phyloP scores from a whole-genome alignment of 2,329 filamentous ascomycete genomes.

The Diaporthe citriasiana region DNA sequence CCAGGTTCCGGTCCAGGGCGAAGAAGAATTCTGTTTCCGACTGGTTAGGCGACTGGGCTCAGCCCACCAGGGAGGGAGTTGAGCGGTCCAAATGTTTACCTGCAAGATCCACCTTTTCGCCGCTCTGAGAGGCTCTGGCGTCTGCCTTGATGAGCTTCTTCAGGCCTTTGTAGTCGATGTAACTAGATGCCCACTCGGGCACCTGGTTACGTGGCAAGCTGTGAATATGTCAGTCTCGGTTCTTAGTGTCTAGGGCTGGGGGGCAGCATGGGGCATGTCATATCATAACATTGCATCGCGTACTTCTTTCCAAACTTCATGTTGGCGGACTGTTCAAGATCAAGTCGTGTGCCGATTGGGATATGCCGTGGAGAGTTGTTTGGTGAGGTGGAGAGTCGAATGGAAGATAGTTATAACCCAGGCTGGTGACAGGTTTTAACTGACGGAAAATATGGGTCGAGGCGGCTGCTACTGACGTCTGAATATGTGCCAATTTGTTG shows the following conservation, averaged over 20 bases:
- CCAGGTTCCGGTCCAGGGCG: conserved; percentile 94
- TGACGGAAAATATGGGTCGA: conserved; percentile 30
- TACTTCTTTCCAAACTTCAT: conserved; percentile 58
- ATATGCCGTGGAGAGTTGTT: neutral
- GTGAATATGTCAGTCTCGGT: conserved; percentile 4
- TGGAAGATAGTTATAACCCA: conserved; percentile 10
- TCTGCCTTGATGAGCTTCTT: conserved; percentile 96
- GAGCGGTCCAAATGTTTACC: conserved; percentile 70
- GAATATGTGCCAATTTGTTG: conserved; percentile 7
- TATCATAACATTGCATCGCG: conserved; percentile 24
- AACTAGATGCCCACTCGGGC: conserved; percentile 86
- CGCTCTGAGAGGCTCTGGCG: conserved; percentile 73
- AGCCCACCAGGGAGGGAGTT: conserved; percentile 43
- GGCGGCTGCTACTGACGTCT: conserved; percentile 20
- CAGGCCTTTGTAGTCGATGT: conserved; percentile 91
- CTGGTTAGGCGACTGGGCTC: conserved; percentile 55
- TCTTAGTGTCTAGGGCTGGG: neutral
- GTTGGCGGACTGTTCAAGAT: conserved; percentile 14
- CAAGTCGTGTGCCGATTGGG: neutral
- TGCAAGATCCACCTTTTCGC: conserved; percentile 87
- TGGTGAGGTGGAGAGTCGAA: neutral
- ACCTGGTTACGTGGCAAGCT: conserved; percentile 83
- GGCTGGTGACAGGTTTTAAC: neutral
- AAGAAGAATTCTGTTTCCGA: conserved; percentile 88
- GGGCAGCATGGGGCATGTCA: too few species aligned